A percentile compares a stretch with the other conserved stretches of the same genome.
Evolutionary conservation across 345 rosid species (phyloP).

Genomic region (Nephelium lappaceum): DNA sequence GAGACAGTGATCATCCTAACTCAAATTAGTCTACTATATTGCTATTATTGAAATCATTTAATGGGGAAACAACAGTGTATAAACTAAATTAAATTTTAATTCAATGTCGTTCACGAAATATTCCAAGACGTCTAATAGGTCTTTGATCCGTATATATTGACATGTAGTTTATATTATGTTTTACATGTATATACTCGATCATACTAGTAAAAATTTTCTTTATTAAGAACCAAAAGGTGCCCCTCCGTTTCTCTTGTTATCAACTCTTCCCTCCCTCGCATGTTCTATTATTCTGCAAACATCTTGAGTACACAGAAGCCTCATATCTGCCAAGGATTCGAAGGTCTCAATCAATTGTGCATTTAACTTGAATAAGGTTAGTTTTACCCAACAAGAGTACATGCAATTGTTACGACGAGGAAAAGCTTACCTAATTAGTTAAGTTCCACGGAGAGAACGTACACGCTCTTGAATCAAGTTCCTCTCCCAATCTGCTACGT

Average conservation of each 20-base stretch:
- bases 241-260: neutral
- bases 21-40: neutral
- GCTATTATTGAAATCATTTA: neutral
- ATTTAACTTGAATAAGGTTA: neutral
- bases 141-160: neutral
- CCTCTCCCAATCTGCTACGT: conserved; percentile 91
- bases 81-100: neutral
- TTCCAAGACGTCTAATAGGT: neutral
- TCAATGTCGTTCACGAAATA: neutral
- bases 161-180: neutral
- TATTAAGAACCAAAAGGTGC: neutral
- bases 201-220: no score
- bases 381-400: neutral
- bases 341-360: neutral
- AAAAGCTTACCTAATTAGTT: conserved; percentile 30
- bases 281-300: neutral
- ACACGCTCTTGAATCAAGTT: conserved; percentile 70
- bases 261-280: no score
- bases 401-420: neutral
- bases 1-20: neutral
- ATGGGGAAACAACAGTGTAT: no score
- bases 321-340: neutral
- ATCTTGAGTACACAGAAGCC: neutral
- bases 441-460: conserved; percentile 58
- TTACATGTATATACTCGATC: neutral